phyloP scores from a whole-genome alignment of 2,329 filamentous ascomycete genomes.

The Hypoxylon sp. region DNA sequence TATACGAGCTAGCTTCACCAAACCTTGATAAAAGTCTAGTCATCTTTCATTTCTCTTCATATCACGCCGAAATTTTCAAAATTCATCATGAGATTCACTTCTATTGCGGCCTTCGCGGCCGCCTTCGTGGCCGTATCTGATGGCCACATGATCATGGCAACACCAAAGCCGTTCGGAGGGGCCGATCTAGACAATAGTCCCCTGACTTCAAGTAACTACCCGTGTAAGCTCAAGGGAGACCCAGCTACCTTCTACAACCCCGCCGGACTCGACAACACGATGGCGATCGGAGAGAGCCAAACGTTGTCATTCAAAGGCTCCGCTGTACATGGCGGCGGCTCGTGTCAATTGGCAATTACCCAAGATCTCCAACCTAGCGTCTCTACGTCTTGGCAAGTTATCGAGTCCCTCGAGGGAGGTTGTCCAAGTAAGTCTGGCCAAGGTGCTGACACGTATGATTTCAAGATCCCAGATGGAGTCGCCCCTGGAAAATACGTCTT shows the following conservation, averaged over 20 bases:
- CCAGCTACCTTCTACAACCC: slow-evolving; percentile 55
- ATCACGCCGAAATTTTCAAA: slow-evolving; percentile 22
- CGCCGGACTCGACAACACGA: slow-evolving; percentile 59
- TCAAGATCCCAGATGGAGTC: slow-evolving; percentile 72
- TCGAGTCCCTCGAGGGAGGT: slow-evolving; percentile 77
- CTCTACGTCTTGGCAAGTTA: slow-evolving; percentile 75
- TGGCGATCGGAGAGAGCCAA: slow-evolving; percentile 61
- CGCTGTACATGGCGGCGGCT: slow-evolving; percentile 80
- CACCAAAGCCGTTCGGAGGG: slow-evolving; percentile 68
- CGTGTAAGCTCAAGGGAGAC: slow-evolving; percentile 70
- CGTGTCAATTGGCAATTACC: slow-evolving; percentile 80
- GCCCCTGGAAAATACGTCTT: slow-evolving; percentile 75
- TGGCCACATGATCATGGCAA: slow-evolving; percentile 76
- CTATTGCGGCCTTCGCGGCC: slow-evolving; percentile 60
- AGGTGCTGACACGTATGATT: slow-evolving; percentile 66
- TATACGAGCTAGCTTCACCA: slow-evolving; percentile 31
- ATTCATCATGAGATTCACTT: slow-evolving; percentile 60
- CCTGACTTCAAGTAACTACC: slow-evolving; percentile 71
- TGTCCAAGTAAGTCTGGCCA: slow-evolving; percentile 68
- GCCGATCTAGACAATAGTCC: slow-evolving; percentile 69
- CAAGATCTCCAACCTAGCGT: slow-evolving; percentile 64
- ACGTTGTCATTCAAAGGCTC: slow-evolving; percentile 70
- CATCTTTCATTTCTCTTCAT: slow-evolving; percentile 7
- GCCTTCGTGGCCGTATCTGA: slow-evolving; percentile 64
- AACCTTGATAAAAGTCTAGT: slow-evolving; percentile 25